Percentiles rank a stretch among this genome's conserved stretches.
phyloP scores from a whole-genome alignment of 2,329 filamentous ascomycete genomes.

The Sporothrix luriei region DNA sequence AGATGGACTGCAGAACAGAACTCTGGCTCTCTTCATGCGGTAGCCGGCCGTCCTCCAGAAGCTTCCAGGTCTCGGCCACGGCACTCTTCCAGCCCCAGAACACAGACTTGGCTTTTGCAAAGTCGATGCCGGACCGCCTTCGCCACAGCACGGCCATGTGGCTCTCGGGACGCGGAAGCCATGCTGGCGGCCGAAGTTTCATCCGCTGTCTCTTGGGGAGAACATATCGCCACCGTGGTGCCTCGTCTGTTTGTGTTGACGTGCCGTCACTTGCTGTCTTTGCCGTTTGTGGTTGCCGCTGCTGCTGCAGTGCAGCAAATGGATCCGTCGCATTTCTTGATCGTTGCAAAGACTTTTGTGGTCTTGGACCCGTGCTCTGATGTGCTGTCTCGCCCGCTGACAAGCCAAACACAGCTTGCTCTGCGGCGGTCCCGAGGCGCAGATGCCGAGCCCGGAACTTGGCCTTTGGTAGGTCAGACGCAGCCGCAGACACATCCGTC shows the following conservation, averaged over 20 bases:
- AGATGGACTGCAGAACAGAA: slow-evolving; percentile 24
- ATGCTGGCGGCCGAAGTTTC: background rate
- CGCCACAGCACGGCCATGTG: background rate
- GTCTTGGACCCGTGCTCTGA: background rate
- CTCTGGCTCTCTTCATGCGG: slow-evolving; percentile 17
- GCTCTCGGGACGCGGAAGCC: background rate
- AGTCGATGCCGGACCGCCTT: background rate
- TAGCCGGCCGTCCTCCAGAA: slow-evolving; percentile 27
- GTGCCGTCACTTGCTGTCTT: background rate
- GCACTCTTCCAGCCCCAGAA: slow-evolving; percentile 34
- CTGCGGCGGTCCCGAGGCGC: background rate
- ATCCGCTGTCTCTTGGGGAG: background rate
- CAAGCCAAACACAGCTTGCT: background rate
- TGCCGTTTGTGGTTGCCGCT: background rate
- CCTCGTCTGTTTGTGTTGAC: too few relatives aligned
- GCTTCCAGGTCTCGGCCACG: slow-evolving; percentile 31
- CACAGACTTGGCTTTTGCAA: background rate
- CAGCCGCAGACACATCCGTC: background rate
- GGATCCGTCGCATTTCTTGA: background rate
- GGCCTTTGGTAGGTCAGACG: background rate
- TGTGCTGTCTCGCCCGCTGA: background rate
- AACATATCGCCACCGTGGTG: slow-evolving; percentile 9
- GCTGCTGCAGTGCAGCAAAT: background rate
- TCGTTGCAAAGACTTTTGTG: background rate
- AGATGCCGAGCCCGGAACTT: background rate